A percentile compares a stretch with the other conserved stretches of the same genome.
These are phyloP conservation scores for Trapa bicornis DNA, from an alignment of 345 rosid genomes.

Conservation along the genomic window DNA sequence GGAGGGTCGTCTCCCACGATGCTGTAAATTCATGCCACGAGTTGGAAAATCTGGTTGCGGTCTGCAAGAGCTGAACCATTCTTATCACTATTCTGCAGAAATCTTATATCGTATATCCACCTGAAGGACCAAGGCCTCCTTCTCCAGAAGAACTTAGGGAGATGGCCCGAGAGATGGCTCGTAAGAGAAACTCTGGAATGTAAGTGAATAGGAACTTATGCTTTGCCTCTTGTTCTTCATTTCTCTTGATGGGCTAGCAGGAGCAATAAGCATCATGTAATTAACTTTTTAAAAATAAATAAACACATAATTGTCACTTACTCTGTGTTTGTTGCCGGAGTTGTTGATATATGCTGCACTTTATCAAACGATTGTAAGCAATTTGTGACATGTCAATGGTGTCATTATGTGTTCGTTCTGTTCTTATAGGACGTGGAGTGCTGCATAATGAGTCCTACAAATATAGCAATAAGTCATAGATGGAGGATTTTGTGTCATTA, in stretches of 20 bases:
- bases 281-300: too few relatives aligned
- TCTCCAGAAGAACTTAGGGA: conserved; percentile 63
- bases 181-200: conserved; percentile 22
- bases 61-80: conserved; percentile 3
- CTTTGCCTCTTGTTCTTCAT: not conserved
- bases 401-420: not conserved
- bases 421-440: not conserved
- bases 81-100: conserved; percentile 23
- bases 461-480: not conserved
- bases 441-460: not conserved
- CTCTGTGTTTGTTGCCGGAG: not conserved
- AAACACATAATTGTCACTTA: too few relatives aligned
- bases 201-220: conserved; percentile 1
- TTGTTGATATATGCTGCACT: not conserved
- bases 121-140: conserved; percentile 41
- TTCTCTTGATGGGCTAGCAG: not conserved
- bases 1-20: not conserved
- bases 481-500: not conserved
- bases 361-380: not conserved
- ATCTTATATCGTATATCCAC: conserved; percentile 42
- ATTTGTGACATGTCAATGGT: not conserved
- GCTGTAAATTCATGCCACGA: not conserved
- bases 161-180: conserved; percentile 49
- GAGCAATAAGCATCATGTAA: not conserved
- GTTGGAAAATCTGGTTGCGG: not conserved